Evolutionary conservation across 1,284 basidiomycete species (phyloP).

Genomic region (Puccinia hordei): DNA sequence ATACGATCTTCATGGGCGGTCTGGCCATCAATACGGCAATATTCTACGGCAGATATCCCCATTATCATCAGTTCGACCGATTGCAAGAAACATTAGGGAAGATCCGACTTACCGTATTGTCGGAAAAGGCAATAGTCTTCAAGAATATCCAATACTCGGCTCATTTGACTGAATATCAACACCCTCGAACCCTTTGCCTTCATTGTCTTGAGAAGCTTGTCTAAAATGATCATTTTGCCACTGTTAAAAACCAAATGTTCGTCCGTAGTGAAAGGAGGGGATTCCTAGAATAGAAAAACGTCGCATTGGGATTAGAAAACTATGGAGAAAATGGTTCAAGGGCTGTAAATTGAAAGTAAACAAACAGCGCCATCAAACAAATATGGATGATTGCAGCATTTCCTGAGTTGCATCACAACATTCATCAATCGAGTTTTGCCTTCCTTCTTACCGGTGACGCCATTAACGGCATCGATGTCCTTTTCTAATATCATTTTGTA

Average conservation of each 20-base stretch:
- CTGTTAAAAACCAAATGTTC: conserved; percentile 93
- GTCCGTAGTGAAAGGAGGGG: conserved; percentile 96
- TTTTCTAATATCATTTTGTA: conserved; percentile 82
- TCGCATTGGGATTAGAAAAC: neutral
- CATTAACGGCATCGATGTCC: conserved; percentile 98
- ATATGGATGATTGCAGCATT: conserved; percentile 66
- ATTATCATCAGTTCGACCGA: neutral
- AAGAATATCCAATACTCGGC: conserved; percentile 87
- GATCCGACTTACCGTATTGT: conserved; percentile 70
- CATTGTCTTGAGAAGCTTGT: conserved; percentile 86
- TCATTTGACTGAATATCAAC: conserved; percentile 98
- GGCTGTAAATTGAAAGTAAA: neutral
- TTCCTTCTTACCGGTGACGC: conserved; percentile 91
- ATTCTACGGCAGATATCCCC: conserved; percentile 66
- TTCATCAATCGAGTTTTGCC: conserved; percentile 97
- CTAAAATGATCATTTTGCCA: conserved; percentile 96
- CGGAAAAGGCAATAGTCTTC: conserved; percentile 98
- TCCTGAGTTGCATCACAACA: conserved; percentile 93
- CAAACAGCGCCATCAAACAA: conserved; percentile 51
- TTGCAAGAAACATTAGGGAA: neutral
- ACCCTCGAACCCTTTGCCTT: conserved; percentile 90
- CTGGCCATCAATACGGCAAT: conserved; percentile 94
- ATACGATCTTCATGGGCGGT: conserved; percentile 97
- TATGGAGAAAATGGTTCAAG: neutral
- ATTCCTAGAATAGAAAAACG: conserved; percentile 62